phyloP scores from a whole-genome alignment of 164 flowering plant genomes.

The Nymphaea colorata region DNA sequence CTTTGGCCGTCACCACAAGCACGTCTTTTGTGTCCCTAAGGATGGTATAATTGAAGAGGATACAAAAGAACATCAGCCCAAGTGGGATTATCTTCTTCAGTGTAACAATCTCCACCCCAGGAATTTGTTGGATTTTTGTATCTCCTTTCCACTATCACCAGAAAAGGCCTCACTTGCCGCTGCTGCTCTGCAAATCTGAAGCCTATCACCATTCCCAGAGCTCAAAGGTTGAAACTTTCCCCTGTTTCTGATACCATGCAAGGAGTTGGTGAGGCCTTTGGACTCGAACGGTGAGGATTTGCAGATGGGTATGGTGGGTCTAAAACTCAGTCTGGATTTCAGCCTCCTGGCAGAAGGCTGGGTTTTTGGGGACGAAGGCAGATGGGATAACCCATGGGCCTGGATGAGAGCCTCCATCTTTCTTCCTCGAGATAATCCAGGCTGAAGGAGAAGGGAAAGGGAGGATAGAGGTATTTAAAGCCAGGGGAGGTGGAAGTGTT shows the following conservation, averaged over 20 bases:
- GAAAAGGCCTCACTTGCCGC: background rate
- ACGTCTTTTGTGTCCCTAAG: conserved; percentile 26
- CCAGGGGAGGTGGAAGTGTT: background rate
- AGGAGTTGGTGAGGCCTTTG: background rate
- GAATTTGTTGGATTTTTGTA: conserved; percentile 2
- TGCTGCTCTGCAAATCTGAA: background rate
- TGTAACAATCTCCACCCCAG: conserved; percentile 12
- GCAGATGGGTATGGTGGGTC: background rate
- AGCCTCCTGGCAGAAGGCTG: background rate
- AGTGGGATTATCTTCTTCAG: conserved; percentile 21
- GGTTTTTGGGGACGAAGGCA: background rate
- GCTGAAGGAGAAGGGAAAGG: background rate
- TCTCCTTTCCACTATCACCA: background rate
- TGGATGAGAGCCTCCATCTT: background rate
- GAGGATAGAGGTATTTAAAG: background rate
- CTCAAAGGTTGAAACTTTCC: background rate
- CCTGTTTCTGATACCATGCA: background rate
- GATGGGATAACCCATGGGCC: background rate
- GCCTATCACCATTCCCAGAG: background rate
- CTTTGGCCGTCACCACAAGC: conserved; percentile 21
- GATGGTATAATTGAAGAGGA: conserved; percentile 23
- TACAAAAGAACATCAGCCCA: conserved; percentile 27
- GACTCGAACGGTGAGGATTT: background rate
- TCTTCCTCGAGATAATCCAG: background rate
- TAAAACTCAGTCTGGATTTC: background rate